These are phyloP conservation scores for Claviceps quebecensis DNA, from an alignment of 2,329 filamentous ascomycete genomes.

Conservation along the genomic window DNA sequence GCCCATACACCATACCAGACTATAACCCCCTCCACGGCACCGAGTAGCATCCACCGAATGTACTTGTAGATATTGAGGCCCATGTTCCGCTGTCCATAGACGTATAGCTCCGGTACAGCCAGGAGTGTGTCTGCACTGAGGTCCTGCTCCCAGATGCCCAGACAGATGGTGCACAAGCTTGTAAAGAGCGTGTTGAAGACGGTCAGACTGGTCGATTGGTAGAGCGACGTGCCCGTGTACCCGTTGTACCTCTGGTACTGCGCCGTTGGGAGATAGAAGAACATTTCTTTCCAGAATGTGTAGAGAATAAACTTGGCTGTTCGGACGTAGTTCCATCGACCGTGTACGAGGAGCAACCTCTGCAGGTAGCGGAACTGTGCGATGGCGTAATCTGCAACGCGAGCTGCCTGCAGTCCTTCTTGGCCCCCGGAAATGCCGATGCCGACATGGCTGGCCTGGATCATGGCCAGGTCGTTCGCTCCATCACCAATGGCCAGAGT, in stretches of 20 bases:
- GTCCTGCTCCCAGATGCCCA: conserved; percentile 88
- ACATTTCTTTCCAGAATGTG: conserved; percentile 80
- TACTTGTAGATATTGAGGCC: conserved; percentile 68
- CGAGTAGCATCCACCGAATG: conserved; percentile 64
- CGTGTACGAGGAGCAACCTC: conserved; percentile 70
- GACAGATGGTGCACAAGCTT: conserved; percentile 72
- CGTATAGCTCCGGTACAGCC: conserved; percentile 86
- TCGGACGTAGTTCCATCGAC: conserved; percentile 79
- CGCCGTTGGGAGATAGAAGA: conserved; percentile 77
- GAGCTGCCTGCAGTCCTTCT: conserved; percentile 78
- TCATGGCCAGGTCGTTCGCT: conserved; percentile 93
- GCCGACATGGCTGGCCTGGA: conserved; percentile 72
- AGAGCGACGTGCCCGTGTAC: conserved; percentile 82
- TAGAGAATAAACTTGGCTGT: conserved; percentile 80
- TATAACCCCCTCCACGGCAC: conserved; percentile 56
- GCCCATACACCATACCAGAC: conserved; percentile 54
- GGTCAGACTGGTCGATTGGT: conserved; percentile 73
- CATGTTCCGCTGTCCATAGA: conserved; percentile 56
- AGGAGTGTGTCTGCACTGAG: conserved; percentile 69
- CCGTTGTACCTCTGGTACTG: conserved; percentile 72
- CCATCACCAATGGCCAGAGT: conserved; percentile 89
- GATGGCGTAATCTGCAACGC: conserved; percentile 83
- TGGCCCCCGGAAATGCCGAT: conserved; percentile 76
- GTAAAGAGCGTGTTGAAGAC: conserved; percentile 95
- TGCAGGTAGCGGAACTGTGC: conserved; percentile 86